Evolutionary conservation across 495 filamentous ascomycete species (phyloP).

Genomic region (Xylaria palmicola): DNA sequence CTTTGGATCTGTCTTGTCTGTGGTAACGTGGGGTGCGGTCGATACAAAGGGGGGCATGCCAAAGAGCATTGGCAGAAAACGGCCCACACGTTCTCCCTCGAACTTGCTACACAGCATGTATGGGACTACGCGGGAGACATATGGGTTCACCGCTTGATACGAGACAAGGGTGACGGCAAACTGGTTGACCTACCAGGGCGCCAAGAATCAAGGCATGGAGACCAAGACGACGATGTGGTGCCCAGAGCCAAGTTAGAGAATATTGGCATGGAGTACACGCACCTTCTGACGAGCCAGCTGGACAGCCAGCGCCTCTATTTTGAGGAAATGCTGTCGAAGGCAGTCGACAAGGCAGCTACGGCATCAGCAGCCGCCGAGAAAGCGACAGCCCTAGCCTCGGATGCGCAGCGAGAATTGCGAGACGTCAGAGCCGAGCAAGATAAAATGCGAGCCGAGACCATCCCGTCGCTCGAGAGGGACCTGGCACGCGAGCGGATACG

Average conservation of each 20-base stretch:
- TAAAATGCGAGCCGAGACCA: conserved; percentile 53
- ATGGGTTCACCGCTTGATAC: conserved; percentile 93
- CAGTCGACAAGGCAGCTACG: conserved; percentile 83
- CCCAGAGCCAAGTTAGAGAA: conserved; percentile 88
- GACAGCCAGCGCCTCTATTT: conserved; percentile 92
- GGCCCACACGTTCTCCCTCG: conserved; percentile 85
- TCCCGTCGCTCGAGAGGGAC: conserved; percentile 69
- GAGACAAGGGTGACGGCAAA: conserved; percentile 87
- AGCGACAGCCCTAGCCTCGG: conserved; percentile 55
- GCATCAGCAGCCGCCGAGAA: conserved; percentile 64
- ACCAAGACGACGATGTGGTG: conserved; percentile 62
- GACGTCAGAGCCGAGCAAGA: conserved; percentile 56
- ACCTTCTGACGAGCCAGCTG: conserved; percentile 85
- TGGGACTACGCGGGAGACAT: conserved; percentile 96
- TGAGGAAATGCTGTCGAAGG: conserved; percentile 87
- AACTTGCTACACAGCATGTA: conserved; percentile 87
- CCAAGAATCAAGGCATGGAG: conserved; percentile 21
- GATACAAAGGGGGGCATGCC: conserved; percentile 91
- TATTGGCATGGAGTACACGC: conserved; percentile 90
- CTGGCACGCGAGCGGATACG: conserved; percentile 63
- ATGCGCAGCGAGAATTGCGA: conserved; percentile 50
- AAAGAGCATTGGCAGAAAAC: conserved; percentile 92
- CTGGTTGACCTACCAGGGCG: conserved; percentile 73
- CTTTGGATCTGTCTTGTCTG: conserved; percentile 96
- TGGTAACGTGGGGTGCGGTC: conserved; percentile 87